phyloP scores from a whole-genome alignment of 108 stramenopile species.

The Fragilariopsis cylindrus region DNA sequence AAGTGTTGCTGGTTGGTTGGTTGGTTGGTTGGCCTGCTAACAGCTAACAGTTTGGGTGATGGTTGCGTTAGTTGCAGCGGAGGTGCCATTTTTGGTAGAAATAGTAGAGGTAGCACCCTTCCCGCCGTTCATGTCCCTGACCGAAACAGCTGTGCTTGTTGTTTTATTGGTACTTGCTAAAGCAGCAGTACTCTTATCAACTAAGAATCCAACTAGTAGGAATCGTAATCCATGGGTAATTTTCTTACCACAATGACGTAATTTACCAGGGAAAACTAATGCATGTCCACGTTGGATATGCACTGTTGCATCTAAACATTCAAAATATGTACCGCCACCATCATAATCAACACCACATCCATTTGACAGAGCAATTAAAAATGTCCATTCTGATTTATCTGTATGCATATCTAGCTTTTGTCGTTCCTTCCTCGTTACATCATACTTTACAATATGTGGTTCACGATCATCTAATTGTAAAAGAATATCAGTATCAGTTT shows the following conservation, averaged over 20 bases:
- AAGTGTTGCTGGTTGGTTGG: too few species aligned
- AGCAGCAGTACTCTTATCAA: constrained; percentile 41
- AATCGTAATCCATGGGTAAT: constrained; percentile 63
- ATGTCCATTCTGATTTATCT: constrained; percentile 78
- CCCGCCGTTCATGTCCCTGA: neutral
- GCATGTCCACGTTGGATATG: constrained; percentile 65
- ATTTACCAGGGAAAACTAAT: constrained; percentile 71
- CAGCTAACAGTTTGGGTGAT: too few species aligned
- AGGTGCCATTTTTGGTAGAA: too few species aligned
- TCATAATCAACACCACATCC: constrained; percentile 71
- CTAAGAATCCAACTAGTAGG: constrained; percentile 76
- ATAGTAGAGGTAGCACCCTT: neutral
- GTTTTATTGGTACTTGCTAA: too few species aligned
- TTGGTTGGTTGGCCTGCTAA: too few species aligned
- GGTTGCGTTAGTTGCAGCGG: too few species aligned
- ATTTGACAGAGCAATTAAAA: constrained; percentile 71
- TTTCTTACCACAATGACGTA: constrained; percentile 72
- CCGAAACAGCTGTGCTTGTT: neutral
- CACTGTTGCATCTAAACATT: constrained; percentile 62
- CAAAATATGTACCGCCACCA: constrained; percentile 79
- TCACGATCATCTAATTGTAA: constrained; percentile 73
- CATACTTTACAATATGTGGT: constrained; percentile 83
- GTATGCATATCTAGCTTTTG: constrained; percentile 84
- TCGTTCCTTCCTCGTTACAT: constrained; percentile 62
- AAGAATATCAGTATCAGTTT: too few species aligned